Evolutionary conservation across 1,284 basidiomycete genomes (phyloP).

Genomic region (Sphagnurus paluster): DNA sequence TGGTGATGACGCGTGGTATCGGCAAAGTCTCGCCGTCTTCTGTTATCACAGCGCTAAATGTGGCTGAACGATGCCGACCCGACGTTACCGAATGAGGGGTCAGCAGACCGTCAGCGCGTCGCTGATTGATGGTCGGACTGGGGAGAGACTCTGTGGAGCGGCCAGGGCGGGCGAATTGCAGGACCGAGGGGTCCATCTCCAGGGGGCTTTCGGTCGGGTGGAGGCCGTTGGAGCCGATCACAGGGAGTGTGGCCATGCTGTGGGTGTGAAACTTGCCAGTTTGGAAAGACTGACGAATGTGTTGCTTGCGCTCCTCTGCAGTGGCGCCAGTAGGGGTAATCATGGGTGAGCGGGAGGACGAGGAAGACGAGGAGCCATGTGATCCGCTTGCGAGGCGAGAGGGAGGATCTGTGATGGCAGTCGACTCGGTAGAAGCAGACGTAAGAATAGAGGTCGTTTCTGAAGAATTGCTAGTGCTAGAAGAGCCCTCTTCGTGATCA

Average conservation of each 20-base stretch:
- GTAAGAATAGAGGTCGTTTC: conserved; percentile 44
- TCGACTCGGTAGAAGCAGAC: conserved; percentile 41
- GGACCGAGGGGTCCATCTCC: conserved; percentile 64
- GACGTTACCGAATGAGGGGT: conserved; percentile 16
- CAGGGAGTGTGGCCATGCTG: conserved; percentile 38
- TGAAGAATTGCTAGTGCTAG: conserved; percentile 38
- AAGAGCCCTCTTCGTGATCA: conserved; percentile 16
- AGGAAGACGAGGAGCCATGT: conserved; percentile 14
- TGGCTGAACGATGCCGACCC: conserved; percentile 17
- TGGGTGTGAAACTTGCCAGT: conserved; percentile 25
- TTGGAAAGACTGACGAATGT: conserved; percentile 16
- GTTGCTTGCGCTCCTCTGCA: conserved; percentile 20
- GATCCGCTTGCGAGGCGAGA: conserved; percentile 37
- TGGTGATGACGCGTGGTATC: conserved; percentile 13
- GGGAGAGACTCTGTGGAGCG: conserved; percentile 70
- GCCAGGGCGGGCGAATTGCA: conserved; percentile 67
- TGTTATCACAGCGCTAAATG: conserved; percentile 10
- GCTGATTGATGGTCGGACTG: conserved; percentile 24
- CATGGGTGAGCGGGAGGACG: conserved; percentile 11
- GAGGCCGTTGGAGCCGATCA: conserved; percentile 24
- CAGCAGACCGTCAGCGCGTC: conserved; percentile 23
- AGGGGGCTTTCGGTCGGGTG: conserved; percentile 33
- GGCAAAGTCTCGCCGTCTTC: conserved; percentile 12
- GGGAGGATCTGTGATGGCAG: conserved; percentile 45
- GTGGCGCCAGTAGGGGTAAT: conserved; percentile 19